Conservation (phyloP, 768 basidiomycete species). For the Phlebiopsis flavidoalba region DNA sequence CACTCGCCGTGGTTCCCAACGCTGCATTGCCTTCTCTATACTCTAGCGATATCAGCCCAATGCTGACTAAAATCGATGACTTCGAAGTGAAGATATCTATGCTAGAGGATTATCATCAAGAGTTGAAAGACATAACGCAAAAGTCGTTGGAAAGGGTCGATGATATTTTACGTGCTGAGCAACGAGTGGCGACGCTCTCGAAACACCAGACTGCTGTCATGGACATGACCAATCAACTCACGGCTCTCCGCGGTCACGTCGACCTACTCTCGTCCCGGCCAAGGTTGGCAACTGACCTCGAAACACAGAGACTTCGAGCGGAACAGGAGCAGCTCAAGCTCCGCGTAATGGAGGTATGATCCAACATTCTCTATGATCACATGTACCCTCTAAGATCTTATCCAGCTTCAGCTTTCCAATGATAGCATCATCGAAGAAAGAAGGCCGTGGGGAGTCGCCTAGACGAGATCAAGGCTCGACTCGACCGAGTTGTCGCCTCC, state of each 20-base stretch:
- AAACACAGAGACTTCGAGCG: neutral
- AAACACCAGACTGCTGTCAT: neutral
- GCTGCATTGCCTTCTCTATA: too few relatives aligned
- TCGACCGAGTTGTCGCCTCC: neutral
- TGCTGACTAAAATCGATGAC: neutral
- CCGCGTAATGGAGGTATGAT: neutral
- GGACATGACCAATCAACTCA: neutral
- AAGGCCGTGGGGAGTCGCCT: neutral
- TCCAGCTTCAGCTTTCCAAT: neutral
- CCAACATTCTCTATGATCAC: neutral
- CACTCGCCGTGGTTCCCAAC: neutral
- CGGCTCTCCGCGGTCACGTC: neutral
- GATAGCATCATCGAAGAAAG: neutral
- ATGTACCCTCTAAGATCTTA: neutral
- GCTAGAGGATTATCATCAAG: neutral
- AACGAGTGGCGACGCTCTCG: neutral
- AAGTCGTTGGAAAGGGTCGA: neutral
- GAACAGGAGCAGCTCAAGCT: constrained; percentile 1
- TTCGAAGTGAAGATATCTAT: neutral
- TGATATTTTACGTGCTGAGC: neutral
- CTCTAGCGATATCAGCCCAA: neutral
- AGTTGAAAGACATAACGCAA: neutral
- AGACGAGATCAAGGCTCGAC: neutral
- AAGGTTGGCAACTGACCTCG: neutral
- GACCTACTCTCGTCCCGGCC: neutral